Percentiles rank a stretch among this genome's conserved stretches.
Evolutionary conservation across 208 protist species (phyloP).

Genomic region (Phytomonas sp.): DNA sequence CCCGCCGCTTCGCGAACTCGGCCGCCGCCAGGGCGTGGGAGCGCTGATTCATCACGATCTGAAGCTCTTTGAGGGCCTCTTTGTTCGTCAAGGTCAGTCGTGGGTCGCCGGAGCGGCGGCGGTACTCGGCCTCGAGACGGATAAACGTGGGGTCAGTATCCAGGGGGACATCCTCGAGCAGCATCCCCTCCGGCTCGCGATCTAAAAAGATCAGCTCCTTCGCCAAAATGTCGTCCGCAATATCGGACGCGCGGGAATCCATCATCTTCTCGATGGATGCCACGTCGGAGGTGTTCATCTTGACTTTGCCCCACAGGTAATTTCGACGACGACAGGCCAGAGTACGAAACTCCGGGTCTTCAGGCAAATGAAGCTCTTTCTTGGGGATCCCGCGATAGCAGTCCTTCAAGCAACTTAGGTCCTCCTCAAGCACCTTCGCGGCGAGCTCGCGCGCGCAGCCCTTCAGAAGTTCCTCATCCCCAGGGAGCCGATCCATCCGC

Average conservation of each 20-base stretch:
- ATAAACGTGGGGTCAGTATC: constrained; percentile 63
- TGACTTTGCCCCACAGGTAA: neutral
- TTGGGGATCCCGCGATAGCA: constrained; percentile 58
- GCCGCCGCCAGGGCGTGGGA: constrained; percentile 54
- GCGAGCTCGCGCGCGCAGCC: constrained; percentile 62
- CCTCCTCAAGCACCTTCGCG: constrained; percentile 54
- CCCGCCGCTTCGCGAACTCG: constrained; percentile 55
- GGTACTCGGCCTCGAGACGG: constrained; percentile 70
- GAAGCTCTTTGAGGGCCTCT: constrained; percentile 56
- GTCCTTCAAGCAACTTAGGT: constrained; percentile 63
- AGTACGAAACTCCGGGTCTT: constrained; percentile 62
- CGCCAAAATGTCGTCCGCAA: constrained; percentile 68
- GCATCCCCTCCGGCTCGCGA: constrained; percentile 76
- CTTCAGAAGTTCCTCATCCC: constrained; percentile 72
- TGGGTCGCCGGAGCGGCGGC: constrained; percentile 43
- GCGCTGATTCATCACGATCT: constrained; percentile 61
- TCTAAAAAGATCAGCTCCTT: constrained; percentile 72
- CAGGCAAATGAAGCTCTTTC: constrained; percentile 52
- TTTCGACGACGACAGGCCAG: constrained; percentile 38
- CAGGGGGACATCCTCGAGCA: constrained; percentile 62
- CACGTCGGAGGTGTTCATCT: constrained; percentile 29
- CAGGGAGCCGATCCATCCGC: constrained; percentile 33
- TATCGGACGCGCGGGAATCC: constrained; percentile 59
- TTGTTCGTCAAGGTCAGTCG: constrained; percentile 45
- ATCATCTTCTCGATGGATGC: constrained; percentile 65